A percentile compares a stretch with the other conserved stretches of the same genome.
Conservation (phyloP, 208 protist species). For the Trichomonas vaginalis region DNA sequence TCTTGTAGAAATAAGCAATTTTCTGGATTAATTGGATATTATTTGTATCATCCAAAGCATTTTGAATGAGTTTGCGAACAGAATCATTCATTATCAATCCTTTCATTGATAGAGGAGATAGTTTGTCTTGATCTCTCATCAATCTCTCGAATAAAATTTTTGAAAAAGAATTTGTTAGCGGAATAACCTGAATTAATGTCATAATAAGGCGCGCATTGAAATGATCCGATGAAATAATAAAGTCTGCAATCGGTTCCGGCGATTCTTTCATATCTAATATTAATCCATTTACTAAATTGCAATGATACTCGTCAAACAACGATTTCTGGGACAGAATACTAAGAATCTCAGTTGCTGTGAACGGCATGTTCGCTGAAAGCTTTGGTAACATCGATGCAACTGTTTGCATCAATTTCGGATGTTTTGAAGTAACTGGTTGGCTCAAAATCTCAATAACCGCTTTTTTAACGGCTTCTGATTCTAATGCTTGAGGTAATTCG, state of each 20-base stretch:
- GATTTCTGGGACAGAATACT: not conserved
- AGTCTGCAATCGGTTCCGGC: not conserved
- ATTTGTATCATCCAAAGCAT: not conserved
- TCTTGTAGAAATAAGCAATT: not conserved
- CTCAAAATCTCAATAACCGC: not conserved
- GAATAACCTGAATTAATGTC: not conserved
- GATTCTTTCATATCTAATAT: not conserved
- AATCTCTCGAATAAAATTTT: not conserved
- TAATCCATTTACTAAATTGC: not conserved
- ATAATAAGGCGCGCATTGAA: not conserved
- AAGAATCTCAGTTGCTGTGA: not conserved
- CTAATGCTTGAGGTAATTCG: not conserved
- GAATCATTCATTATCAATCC: not conserved
- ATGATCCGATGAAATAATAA: not conserved
- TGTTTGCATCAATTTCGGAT: not conserved
- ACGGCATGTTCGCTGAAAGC: not conserved
- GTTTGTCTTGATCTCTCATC: not conserved
- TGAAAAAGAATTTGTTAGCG: not conserved
- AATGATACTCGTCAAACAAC: not conserved
- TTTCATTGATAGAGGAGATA: not conserved
- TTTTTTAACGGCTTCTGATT: not conserved
- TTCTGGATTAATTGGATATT: not conserved
- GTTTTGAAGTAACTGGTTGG: not conserved
- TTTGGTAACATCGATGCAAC: not conserved
- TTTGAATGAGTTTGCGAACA: not conserved